Evolutionary conservation across 1,139 yeast species (phyloP), one percentile per base, ranked within the genome.

Genomic region (Starmera stellimalicola): DNA sequence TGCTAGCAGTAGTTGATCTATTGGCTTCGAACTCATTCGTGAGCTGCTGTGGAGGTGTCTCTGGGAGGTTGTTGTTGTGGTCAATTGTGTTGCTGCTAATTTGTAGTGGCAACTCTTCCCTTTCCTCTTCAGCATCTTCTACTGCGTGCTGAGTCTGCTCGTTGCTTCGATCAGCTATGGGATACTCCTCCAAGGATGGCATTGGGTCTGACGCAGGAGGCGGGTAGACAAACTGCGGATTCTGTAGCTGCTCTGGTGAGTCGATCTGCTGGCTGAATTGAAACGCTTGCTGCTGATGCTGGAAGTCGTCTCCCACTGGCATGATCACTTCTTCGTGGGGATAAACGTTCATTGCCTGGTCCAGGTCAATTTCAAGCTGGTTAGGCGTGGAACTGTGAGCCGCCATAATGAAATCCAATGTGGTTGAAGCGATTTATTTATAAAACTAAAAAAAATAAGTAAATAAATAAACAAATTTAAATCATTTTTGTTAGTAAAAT

Each of bases 331-430:
- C 25, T 22, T 22, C 7, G 6, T 18, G 30, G 6, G 30, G 30
- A 12, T 28, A 28, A 10, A 28, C 30, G 6, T 24, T 37, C 37
- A 42, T 32, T 4, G 50, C 51, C 33, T 33, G 34, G 37, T 48
- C 50, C 24, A 47, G 40, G 18, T 48, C 51, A 24, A 47, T 48
- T 33, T 47, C 46, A 19, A 41, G 29, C n/a, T 16, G 20, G 16
- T 8, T 8, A 8, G 27, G 15, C 14, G 27, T n/a, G n/a, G n/a
- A n/a, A n/a, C n/a, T n/a, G n/a, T n/a, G n/a, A n/a, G n/a, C n/a
- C n/a, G n/a, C n/a, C n/a, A n/a, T n/a, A n/a, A n/a, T n/a, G n/a
- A n/a, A n/a, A n/a, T n/a, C n/a, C n/a, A n/a, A n/a, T n/a, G n/a
- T n/a, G n/a, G n/a, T n/a, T n/a, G n/a, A n/a, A n/a, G n/a, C n/a